Evolutionary conservation across 805 yeast genomes (phyloP), one percentile per base, ranked within the genome.

Genomic region (Ogataea parapolymorpha): DNA sequence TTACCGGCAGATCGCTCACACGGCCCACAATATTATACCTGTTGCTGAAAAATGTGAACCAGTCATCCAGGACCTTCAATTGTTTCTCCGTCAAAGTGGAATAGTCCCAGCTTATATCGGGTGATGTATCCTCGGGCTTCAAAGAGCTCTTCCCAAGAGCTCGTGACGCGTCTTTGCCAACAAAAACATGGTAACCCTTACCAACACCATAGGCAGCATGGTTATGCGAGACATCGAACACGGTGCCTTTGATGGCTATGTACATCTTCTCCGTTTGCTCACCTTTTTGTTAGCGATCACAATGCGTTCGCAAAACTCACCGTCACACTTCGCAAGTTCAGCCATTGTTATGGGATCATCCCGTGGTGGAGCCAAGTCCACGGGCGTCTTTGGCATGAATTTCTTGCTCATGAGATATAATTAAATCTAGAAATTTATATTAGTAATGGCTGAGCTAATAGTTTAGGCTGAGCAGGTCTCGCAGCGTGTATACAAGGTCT

Each of bases 191-290:
- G 61, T 87, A 88, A 16, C 82, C 79, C 45, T 78, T 75, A 0
- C 89, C 90, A 3, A 82, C 82, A 0, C 95, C 96, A 57, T 87
- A 87, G 28, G 80, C 81, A 12, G 73, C 76, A 10, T 59, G 51
- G 55, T 86, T 87, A 33, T 66, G 57, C 0, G 85, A 74, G 8
- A 88, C 96, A 54, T 87, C 96, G 59, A 85, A 88, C 9, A 88
- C 77, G 2, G 70, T 71, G 15, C 95, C 93, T 46, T 80, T 79
- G 52, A 87, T 80, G 6, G 80, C 93, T 14, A 87, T 83, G 61
- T 80, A 87, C 49, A 85, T 72, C 44, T 72, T 62, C 6, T 70
- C 65, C 13, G 57, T 46, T 38, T 66, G 56, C 8, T 63, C 64
- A 5, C 79, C 79, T 66, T 25, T 42, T 10, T 3, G 33, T 31